Conservation (phyloP, 2,329 filamentous ascomycete species). For the Capronia americana region DNA sequence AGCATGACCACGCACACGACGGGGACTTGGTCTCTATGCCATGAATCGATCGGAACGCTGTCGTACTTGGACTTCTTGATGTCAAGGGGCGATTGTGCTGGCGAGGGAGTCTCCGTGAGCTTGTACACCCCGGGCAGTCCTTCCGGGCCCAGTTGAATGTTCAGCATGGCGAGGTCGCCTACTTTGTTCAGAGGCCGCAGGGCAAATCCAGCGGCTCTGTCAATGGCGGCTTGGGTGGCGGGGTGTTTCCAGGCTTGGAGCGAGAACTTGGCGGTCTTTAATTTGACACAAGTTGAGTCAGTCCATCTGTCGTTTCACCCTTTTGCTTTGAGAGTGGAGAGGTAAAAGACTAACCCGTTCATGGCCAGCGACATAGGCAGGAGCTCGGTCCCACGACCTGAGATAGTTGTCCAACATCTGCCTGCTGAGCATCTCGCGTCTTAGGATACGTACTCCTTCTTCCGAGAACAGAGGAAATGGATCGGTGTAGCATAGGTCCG, state of each 20-base stretch:
- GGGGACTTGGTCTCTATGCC: constrained; percentile 59
- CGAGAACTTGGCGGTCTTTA: constrained; percentile 12
- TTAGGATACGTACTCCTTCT: constrained; percentile 65
- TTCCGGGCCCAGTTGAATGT: constrained; percentile 53
- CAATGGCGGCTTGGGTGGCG: constrained; percentile 17
- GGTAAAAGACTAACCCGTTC: constrained; percentile 2
- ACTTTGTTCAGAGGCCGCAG: constrained; percentile 7
- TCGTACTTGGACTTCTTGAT: constrained; percentile 29
- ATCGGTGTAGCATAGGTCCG: constrained; percentile 49
- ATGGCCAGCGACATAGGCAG: constrained; percentile 10
- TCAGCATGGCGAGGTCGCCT: constrained; percentile 62
- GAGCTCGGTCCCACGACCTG: constrained; percentile 17
- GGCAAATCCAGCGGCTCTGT: constrained; percentile 8
- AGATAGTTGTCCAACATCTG: constrained; percentile 61
- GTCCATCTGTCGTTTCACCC: background rate
- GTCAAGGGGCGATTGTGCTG: constrained; percentile 42
- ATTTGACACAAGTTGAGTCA: background rate
- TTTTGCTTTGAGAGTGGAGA: background rate
- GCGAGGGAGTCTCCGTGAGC: constrained; percentile 28
- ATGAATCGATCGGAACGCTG: constrained; percentile 48
- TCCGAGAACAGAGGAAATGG: constrained; percentile 68
- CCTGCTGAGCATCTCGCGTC: constrained; percentile 62
- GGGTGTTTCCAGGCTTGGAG: constrained; percentile 18
- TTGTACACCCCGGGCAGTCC: constrained; percentile 18
- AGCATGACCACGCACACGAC: constrained; percentile 61